Percentiles rank a stretch among this genome's conserved stretches.
phyloP scores from a whole-genome alignment of 495 filamentous ascomycete species.

The Aspergillus nidulans region DNA sequence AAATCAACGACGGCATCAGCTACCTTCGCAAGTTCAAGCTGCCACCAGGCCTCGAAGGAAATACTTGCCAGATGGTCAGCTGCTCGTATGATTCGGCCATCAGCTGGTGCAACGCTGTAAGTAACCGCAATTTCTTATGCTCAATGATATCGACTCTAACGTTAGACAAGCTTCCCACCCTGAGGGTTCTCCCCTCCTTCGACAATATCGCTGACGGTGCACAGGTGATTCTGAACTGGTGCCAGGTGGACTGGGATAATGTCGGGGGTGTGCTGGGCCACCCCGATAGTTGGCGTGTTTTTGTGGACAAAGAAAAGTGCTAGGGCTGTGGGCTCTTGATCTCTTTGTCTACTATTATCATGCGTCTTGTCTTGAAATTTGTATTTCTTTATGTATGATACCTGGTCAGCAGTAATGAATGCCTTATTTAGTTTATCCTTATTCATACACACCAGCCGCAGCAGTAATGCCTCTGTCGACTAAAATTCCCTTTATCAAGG shows the following conservation, averaged over 20 bases:
- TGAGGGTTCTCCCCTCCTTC: background rate
- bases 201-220: background rate
- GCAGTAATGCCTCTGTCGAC: no score
- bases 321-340: background rate
- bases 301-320: background rate
- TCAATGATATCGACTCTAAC: background rate
- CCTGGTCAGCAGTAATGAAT: background rate
- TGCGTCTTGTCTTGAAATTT: background rate
- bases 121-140: background rate
- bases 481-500: no score
- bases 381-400: background rate
- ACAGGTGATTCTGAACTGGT: background rate
- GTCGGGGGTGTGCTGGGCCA: background rate
- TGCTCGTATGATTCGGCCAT: background rate
- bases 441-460: background rate
- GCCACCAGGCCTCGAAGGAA: background rate
- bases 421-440: background rate
- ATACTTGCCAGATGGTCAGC: background rate
- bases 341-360: background rate
- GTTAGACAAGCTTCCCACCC: no score
- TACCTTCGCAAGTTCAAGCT: background rate
- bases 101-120: background rate
- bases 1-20: background rate
- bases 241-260: background rate
- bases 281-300: background rate